Conservation (phyloP, 352 stramenopile species). For the Globisporangium apiculatum region DNA sequence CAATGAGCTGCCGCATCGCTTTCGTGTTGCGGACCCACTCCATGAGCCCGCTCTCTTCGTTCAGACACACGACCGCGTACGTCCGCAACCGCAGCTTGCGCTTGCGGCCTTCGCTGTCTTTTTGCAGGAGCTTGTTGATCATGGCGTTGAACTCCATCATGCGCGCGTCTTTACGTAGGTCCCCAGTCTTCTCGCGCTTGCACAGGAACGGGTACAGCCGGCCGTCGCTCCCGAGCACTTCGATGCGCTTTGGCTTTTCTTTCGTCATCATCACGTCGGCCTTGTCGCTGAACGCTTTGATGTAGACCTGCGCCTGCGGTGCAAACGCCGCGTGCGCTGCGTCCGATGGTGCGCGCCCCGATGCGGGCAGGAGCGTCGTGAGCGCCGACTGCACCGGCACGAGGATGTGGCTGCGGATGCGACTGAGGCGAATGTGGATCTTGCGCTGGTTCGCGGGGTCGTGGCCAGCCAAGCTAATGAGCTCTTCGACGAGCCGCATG, state of each 20-base stretch:
- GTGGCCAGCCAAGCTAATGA: constrained; percentile 91
- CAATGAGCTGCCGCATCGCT: constrained; percentile 87
- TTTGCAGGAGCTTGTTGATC: constrained; percentile 98
- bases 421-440: constrained; percentile 70
- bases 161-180: constrained; percentile 98
- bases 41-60: constrained; percentile 98
- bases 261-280: constrained; percentile 98
- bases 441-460: constrained; percentile 76
- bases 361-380: constrained; percentile 65
- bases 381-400: constrained; percentile 75
- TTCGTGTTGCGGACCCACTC: constrained; percentile 99
- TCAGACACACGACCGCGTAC: constrained; percentile 98
- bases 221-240: constrained; percentile 72
- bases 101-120: constrained; percentile 83
- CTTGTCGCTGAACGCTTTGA: constrained; percentile 84
- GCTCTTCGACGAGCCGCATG: constrained; percentile 88
- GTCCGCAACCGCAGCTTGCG: constrained; percentile 94
- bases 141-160: constrained; percentile 99
- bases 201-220: constrained; percentile 89
- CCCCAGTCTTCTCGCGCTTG: constrained; percentile 97
- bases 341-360: constrained; percentile 49
- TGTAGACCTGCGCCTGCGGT: constrained; percentile 73
- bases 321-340: constrained; percentile 49
- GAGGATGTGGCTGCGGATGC: constrained; percentile 65
- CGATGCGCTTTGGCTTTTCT: constrained; percentile 98